Evolutionary conservation across 495 filamentous ascomycete species (phyloP), one percentile per base, ranked within the genome.

Genomic region (Xylaria grammica): DNA sequence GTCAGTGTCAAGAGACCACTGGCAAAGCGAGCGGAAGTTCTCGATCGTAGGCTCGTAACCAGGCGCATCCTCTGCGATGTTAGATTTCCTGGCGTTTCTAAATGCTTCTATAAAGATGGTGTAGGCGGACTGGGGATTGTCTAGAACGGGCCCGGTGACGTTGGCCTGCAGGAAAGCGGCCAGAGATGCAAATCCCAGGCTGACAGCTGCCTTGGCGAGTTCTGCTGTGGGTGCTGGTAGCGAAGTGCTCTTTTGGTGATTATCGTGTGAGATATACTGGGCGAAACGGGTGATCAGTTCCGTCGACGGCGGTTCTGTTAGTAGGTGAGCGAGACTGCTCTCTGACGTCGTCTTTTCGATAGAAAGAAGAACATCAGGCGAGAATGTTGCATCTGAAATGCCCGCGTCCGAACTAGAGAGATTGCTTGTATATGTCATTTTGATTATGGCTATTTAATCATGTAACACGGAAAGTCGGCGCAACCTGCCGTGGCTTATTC

Each of bases 111-210:
- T 13, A 44, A 82, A 78, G 5, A 70, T 57, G 3, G 52, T 44
- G 42, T 81, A 73, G 8, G 73, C 48, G 0, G 63, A 29, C 0
- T 74, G 50, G 9, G 74, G 53, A 22, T 69, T 64, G 7, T 88
- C 86, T 20, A 94, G 75, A n/a, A 93, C 78, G 0, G 94, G 96
- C 0, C 95, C 95, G 15, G 95, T 97, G 55, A 97, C 90, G 74
- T 92, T 98, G 0, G 88, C 88, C 67, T 98, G 95, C 22, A 97
- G 74, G 74, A 98, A 98, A n/a, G 87, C 85, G 69, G 91, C 84
- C 22, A 97, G 80, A 0, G 92, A 88, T 1, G 89, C 88, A 17
- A 90, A 77, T 20, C 86, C 93, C 48, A 95, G 36, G 4, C 67
- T 63, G 26, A 69, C 20, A 5, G 49, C 60, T 20, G 36, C 36